These are phyloP conservation scores for Macrolepiota dolichaula DNA, from an alignment of 768 basidiomycete species.

Conservation along the genomic window DNA sequence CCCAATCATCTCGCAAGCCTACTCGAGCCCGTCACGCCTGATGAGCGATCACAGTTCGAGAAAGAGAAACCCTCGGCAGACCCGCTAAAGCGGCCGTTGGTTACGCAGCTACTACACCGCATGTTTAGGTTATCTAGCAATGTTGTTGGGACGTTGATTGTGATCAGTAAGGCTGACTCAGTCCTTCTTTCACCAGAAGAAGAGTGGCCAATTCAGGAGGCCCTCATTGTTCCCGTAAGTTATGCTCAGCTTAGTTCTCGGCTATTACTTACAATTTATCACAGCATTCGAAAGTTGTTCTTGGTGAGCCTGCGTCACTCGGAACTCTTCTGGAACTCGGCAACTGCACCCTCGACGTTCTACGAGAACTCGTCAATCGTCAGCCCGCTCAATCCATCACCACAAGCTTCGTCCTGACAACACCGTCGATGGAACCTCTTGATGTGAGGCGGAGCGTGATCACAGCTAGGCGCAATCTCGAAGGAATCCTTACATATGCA, in stretches of 20 bases:
- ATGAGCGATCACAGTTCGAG: conserved; percentile 69
- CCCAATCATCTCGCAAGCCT: conserved; percentile 84
- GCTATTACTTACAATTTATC: conserved; percentile 1
- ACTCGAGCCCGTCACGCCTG: conserved; percentile 74
- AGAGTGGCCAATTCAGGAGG: conserved; percentile 70
- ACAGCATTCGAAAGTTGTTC: conserved; percentile 83
- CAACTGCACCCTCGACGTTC: conserved; percentile 70
- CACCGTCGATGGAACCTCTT: conserved; percentile 30
- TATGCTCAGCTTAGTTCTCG: background rate
- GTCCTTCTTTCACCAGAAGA: conserved; percentile 62
- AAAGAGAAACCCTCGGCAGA: conserved; percentile 62
- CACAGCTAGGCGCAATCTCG: conserved; percentile 60
- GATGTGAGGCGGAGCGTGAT: conserved; percentile 56
- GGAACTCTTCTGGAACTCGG: conserved; percentile 87
- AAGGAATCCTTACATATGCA: conserved; percentile 65
- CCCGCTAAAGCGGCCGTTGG: conserved; percentile 65
- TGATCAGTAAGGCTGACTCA: conserved; percentile 65
- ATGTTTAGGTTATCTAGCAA: conserved; percentile 70
- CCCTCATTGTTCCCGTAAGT: conserved; percentile 72
- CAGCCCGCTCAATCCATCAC: conserved; percentile 57
- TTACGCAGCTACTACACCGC: conserved; percentile 67
- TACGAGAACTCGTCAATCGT: conserved; percentile 61
- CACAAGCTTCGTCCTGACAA: conserved; percentile 22
- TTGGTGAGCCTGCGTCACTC: conserved; percentile 78
- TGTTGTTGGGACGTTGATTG: conserved; percentile 65